Conservation (phyloP, 2,329 filamentous ascomycete species). For the Penicillium sp. region DNA sequence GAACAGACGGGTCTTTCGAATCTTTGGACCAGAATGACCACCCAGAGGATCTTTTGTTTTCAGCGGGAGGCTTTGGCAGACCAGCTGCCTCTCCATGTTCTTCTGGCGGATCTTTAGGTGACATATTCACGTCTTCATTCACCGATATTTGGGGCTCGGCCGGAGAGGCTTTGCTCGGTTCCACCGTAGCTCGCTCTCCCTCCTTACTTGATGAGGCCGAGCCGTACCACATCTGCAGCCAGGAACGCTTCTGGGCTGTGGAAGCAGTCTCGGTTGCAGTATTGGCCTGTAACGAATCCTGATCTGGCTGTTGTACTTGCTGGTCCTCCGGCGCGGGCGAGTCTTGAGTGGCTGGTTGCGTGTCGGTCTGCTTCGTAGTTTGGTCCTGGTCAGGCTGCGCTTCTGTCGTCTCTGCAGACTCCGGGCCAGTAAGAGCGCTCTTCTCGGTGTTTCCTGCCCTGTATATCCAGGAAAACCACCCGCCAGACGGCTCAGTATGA, state of each 20-base stretch:
- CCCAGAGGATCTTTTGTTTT: conserved; percentile 31
- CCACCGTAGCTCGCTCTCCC: conserved; percentile 22
- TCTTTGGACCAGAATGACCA: conserved; percentile 46
- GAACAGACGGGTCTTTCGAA: conserved; percentile 26
- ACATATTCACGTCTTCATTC: conserved; percentile 14
- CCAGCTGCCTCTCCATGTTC: conserved; percentile 22
- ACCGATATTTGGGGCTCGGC: conserved; percentile 10
- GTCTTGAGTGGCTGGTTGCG: conserved; percentile 5
- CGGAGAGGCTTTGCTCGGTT: conserved; percentile 7
- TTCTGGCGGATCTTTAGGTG: conserved; percentile 18
- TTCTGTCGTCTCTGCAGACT: conserved; percentile 15
- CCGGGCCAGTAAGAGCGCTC: conserved; percentile 5
- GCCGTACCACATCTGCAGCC: conserved; percentile 47
- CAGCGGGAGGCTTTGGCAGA: conserved; percentile 23
- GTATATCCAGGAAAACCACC: conserved; percentile 43
- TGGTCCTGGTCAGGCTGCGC: conserved; percentile 9
- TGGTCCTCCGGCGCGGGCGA: conserved; percentile 7
- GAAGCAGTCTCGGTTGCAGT: conserved; percentile 8
- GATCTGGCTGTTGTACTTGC: conserved; percentile 4
- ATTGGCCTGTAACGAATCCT: conserved; percentile 10
- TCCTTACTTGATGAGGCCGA: conserved; percentile 24
- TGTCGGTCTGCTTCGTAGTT: conserved; percentile 10
- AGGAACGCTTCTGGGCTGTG: conserved; percentile 39
- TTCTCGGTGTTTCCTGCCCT: conserved; percentile 17
- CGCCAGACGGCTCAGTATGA: conserved; percentile 21